Evolutionary conservation across 2,329 filamentous ascomycete genomes (phyloP), one percentile per base, ranked within the genome.

Genomic region (Chaetomiaceae sp.): DNA sequence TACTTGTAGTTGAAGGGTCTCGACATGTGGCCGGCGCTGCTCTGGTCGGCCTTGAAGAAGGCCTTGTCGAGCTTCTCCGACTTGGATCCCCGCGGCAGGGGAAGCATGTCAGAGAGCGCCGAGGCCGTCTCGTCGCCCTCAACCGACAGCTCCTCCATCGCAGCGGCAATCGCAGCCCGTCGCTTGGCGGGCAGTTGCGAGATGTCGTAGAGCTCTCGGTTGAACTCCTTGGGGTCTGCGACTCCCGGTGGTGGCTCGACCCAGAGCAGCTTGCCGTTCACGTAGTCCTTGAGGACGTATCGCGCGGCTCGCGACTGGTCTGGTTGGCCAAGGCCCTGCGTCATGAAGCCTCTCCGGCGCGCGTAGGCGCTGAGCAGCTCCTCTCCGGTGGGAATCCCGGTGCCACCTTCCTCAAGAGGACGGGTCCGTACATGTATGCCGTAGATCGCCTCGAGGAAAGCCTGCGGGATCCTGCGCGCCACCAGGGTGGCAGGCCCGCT

Each of bases 251-350:
- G 93, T 4, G 93, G 90, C 59, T 91, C 84, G 56, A 89, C 93
- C 70, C 85, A 97, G 6, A 97, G 77, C 0, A 98, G 78, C 69
- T 96, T 97, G 52, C 93, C 93, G 63, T 85, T 95, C 57, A 98
- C 93, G 61, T 97, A 98, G 69, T 98, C 93, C 65, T 98, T 98
- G 20, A 98, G 77, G 14, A 98, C 76, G 57, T 88, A 86, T 43
- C 93, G 79, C 4, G 91, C 89, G 6, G 93, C 93, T 58, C 93
- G 79, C 1, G 89, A 94, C 70, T 95, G 89, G 60, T 98, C 93
- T 0, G 93, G 91, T 61, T 93, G 86, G 8, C 93, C 91, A 27
- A 87, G 78, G 60, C 93, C 93, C 44, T 86, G 83, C 5, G 90
- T 96, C 48, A 86, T 83, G 70, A 95, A 98, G 10, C 93, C 93